These are phyloP conservation scores for Medicago ruthenica DNA, from an alignment of 306 rosid genomes.

Conservation along the genomic window DNA sequence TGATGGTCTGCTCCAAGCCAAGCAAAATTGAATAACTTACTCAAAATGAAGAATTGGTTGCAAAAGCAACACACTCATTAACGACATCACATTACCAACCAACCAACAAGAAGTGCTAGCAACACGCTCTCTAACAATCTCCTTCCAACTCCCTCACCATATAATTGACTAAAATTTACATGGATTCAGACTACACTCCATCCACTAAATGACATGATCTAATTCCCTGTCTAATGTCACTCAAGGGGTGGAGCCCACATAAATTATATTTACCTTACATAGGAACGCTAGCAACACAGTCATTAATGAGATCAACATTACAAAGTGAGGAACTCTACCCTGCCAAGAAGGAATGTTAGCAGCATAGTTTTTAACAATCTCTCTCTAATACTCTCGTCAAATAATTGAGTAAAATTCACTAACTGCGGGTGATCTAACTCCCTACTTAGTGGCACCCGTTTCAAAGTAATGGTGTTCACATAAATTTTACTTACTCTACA, in stretches of 20 bases:
- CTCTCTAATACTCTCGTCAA: no score
- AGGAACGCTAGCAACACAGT: no score
- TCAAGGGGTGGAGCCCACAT: no score
- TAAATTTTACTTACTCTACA: not conserved
- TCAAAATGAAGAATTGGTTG: not conserved
- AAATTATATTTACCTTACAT: no score
- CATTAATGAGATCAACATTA: no score
- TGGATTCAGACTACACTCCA: not conserved
- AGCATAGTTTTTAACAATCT: no score
- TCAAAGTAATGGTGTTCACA: not conserved
- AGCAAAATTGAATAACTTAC: not conserved
- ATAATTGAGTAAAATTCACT: not conserved
- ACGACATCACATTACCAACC: not conserved
- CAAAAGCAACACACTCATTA: constrained; percentile 1
- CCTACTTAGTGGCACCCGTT: not conserved
- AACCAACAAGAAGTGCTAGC: not conserved
- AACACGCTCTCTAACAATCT: not conserved
- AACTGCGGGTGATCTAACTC: not conserved
- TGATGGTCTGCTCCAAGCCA: not conserved
- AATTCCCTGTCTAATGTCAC: not conserved
- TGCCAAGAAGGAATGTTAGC: no score
- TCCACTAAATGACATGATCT: not conserved
- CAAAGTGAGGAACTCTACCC: no score
- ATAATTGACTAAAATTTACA: not conserved
- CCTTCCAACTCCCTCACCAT: not conserved